These are phyloP conservation scores for Combretum micranthum DNA, from an alignment of 345 rosid species.

Conservation along the genomic window DNA sequence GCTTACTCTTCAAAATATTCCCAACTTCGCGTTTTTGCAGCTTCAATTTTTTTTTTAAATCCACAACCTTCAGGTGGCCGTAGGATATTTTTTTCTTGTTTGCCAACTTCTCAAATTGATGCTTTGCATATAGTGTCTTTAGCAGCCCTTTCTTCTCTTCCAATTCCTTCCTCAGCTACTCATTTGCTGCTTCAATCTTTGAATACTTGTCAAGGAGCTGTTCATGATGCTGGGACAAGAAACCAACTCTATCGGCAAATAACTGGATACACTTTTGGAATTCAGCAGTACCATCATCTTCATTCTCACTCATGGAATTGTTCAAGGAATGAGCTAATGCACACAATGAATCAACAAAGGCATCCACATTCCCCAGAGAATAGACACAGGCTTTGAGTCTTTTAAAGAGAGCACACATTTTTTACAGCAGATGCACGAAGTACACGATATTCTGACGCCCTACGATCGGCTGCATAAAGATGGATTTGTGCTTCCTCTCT, in stretches of 20 bases:
- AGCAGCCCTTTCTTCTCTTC: constrained; percentile 77
- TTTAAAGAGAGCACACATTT: constrained; percentile 76
- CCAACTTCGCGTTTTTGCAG: too few species aligned
- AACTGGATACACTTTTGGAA: constrained; percentile 65
- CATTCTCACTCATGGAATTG: constrained; percentile 60
- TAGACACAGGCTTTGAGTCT: constrained; percentile 60
- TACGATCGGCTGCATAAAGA: constrained; percentile 86
- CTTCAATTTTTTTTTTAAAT: too few species aligned
- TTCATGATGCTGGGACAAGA: constrained; percentile 64
- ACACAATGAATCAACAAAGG: constrained; percentile 70
- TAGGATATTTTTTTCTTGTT: constrained; percentile 91
- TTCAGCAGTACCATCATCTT: constrained; percentile 68
- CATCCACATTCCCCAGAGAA: constrained; percentile 56
- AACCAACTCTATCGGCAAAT: constrained; percentile 74
- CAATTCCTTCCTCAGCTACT: constrained; percentile 69
- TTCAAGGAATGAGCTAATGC: constrained; percentile 82
- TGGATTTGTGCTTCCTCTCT: constrained; percentile 98
- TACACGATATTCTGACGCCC: constrained; percentile 76
- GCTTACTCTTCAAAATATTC: too few species aligned
- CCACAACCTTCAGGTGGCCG: constrained; percentile 74
- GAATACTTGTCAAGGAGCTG: constrained; percentile 73
- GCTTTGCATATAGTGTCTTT: constrained; percentile 69
- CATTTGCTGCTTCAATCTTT: constrained; percentile 61
- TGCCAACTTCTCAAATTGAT: constrained; percentile 93
- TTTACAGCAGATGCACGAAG: constrained; percentile 87